A percentile compares a stretch with the other conserved stretches of the same genome.
Conservation (phyloP, 148 eudicot genomes). For the Rhododendron kiyosumense region DNA sequence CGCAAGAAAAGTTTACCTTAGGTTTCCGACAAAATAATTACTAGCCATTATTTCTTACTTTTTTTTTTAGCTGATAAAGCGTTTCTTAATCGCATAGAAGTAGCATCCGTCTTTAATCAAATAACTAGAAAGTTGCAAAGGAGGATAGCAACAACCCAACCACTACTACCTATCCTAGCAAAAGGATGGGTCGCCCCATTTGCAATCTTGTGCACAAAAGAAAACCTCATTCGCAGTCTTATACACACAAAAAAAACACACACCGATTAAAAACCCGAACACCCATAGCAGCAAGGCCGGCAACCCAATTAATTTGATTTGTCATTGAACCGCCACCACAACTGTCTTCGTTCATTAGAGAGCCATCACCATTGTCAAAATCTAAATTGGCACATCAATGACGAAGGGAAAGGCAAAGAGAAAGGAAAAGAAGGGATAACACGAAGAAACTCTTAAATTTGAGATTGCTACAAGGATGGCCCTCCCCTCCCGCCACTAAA, state of each 20-base stretch:
- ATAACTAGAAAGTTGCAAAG: too few relatives aligned
- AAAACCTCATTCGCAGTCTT: neutral
- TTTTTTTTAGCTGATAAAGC: neutral
- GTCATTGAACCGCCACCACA: neutral
- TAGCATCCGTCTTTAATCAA: too few relatives aligned
- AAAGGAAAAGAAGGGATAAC: too few relatives aligned
- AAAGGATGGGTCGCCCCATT: neutral
- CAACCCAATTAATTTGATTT: neutral
- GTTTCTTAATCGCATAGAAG: too few relatives aligned
- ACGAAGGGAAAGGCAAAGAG: too few relatives aligned
- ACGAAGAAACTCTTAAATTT: too few relatives aligned
- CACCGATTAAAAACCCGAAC: neutral
- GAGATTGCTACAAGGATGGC: too few relatives aligned
- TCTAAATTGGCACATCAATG: too few relatives aligned
- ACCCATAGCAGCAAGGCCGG: neutral
- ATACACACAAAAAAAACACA: neutral
- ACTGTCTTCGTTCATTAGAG: neutral
- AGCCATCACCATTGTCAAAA: neutral
- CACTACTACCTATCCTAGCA: too few relatives aligned
- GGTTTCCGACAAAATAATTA: neutral
- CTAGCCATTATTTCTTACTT: neutral
- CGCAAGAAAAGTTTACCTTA: neutral
- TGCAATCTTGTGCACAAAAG: too few relatives aligned
- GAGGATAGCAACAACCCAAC: too few relatives aligned
- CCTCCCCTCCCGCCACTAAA: too few relatives aligned